Evolutionary conservation across 306 rosid genomes (phyloP), one percentile per base, ranked within the genome.

Genomic region (Acmispon strigosus): DNA sequence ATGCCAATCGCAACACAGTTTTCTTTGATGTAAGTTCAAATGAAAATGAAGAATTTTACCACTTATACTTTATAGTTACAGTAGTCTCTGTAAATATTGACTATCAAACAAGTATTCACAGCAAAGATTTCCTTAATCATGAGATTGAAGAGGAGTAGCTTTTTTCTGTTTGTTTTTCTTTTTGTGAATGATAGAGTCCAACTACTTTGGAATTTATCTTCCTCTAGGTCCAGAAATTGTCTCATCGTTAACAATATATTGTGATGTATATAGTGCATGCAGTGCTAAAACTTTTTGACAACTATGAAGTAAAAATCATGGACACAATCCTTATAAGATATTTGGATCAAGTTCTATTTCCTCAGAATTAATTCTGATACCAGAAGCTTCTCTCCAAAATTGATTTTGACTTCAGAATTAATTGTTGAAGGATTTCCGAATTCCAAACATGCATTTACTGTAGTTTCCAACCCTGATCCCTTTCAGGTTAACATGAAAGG

Each of bases 401-500:
- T 27, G 32, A 27, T 27, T 27, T 27, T 27, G 32, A 0, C 4
- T 27, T 2, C 3, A 27, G 32, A 27, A 27, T 3, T 3, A 27
- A 27, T 27, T 27, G 32, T 27, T 27, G 32, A 27, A 27, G 32
- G 32, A 27, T 27, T 27, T 27, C n/a, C 34, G 27, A 3, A 1
- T 3, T 22, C 37, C 8, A 32, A 32, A 32, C 37, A 32, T 32
- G 37, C 37, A 6, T 19, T 64, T 37, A 70, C 43, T 41, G 14
- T 41, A 4, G 49, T 68, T 60, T 20, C 66, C 51, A 17, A 80
- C 68, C 68, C 68, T 69, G 68, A 45, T 19, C 62, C 24, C 45
- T 81, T 74, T 61, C 87, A 94, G 99, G 97, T 91, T 78, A 94
- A 94, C 89, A 94, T 94, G 99, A 94, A 89, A 86, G 99, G 99